phyloP scores from a whole-genome alignment of 768 basidiomycete genomes.

The Phaeotremella fagi region DNA sequence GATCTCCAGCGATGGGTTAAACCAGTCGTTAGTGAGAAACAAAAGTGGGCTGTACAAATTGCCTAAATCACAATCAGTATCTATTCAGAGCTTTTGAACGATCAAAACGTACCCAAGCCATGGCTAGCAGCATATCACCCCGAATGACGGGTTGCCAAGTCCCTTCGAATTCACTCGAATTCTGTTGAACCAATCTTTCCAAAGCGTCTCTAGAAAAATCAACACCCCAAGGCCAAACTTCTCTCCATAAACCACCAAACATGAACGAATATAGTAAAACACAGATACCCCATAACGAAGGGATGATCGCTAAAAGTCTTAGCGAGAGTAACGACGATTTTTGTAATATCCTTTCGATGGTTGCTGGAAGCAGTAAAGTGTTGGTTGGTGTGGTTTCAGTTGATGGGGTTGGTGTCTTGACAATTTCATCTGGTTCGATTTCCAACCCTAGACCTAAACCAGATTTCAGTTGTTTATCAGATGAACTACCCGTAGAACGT shows the following conservation, averaged over 20 bases:
- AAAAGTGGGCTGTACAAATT: constrained; percentile 81
- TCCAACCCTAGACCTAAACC: constrained; percentile 10
- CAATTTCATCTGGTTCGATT: neutral
- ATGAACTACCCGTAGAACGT: neutral
- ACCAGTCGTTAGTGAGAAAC: constrained; percentile 78
- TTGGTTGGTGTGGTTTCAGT: neutral
- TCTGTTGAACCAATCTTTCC: constrained; percentile 21
- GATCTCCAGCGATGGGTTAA: constrained; percentile 82
- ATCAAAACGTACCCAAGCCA: constrained; percentile 40
- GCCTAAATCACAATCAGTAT: constrained; percentile 53
- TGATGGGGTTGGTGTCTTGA: neutral
- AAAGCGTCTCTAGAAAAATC: constrained; percentile 31
- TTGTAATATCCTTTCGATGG: constrained; percentile 14
- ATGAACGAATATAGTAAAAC: constrained; percentile 24
- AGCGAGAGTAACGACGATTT: constrained; percentile 30
- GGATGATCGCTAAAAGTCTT: constrained; percentile 42
- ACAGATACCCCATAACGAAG: constrained; percentile 29
- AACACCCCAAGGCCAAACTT: constrained; percentile 39
- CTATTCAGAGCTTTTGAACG: neutral
- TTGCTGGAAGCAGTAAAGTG: neutral
- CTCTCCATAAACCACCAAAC: constrained; percentile 23
- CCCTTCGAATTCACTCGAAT: constrained; percentile 13
- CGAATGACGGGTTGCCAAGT: constrained; percentile 9
- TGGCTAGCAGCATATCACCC: constrained; percentile 34
- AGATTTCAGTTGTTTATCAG: neutral